Conservation (phyloP, 2,329 filamentous ascomycete species). For the Fusarium guadeloupense region DNA sequence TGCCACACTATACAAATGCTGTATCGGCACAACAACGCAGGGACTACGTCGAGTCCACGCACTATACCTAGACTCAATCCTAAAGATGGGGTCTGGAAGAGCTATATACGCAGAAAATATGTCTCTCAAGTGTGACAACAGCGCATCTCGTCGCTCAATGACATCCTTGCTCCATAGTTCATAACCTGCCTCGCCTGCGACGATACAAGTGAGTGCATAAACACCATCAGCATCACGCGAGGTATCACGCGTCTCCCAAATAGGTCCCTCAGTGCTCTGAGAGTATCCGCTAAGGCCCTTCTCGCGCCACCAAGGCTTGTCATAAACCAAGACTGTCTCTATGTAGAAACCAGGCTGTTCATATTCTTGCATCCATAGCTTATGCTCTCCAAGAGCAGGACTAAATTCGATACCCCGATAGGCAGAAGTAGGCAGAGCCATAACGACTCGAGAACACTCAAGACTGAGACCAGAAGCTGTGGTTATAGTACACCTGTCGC, state of each 20-base stretch:
- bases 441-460: conserved; percentile 26
- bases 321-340: conserved; percentile 26
- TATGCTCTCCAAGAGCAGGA: conserved; percentile 29
- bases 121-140: background rate
- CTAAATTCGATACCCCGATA: conserved; percentile 21
- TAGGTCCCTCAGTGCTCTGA: conserved; percentile 21
- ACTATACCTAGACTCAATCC: conserved; percentile 4
- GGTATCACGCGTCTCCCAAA: conserved; percentile 28
- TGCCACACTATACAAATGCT: background rate
- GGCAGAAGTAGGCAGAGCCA: conserved; percentile 20
- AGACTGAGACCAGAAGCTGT: conserved; percentile 28
- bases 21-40: conserved; percentile 20
- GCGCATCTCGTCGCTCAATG: conserved; percentile 4
- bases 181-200: conserved; percentile 28
- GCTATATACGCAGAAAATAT: conserved; percentile 3
- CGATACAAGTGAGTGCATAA: conserved; percentile 29
- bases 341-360: conserved; percentile 25
- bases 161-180: conserved; percentile 22
- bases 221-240: conserved; percentile 17
- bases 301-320: conserved; percentile 38
- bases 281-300: conserved; percentile 30
- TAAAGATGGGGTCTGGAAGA: conserved; percentile 17
- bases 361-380: conserved; percentile 25
- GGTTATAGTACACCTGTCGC: conserved; percentile 19
- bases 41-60: conserved; percentile 2